Conservation (phyloP, 1,284 basidiomycete genomes). For the Acaromyces ingoldii region DNA sequence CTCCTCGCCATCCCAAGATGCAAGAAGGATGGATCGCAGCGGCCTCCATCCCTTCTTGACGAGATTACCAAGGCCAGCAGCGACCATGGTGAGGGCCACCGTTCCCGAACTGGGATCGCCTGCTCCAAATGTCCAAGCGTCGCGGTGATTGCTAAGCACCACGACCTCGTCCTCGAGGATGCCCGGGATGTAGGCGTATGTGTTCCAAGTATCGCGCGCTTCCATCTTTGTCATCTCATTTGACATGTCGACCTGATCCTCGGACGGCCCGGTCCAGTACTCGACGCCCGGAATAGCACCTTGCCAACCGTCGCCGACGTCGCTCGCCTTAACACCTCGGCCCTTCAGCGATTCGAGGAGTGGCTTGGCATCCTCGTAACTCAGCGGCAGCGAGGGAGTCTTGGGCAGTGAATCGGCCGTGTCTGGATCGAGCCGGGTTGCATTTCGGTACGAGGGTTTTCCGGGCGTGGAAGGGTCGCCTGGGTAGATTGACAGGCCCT, state of each 20-base stretch:
- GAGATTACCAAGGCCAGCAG: constrained; percentile 73
- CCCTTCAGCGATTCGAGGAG: constrained; percentile 53
- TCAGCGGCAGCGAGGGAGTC: constrained; percentile 70
- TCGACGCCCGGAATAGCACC: constrained; percentile 55
- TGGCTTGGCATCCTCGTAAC: constrained; percentile 56
- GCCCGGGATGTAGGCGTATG: constrained; percentile 83
- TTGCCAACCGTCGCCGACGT: constrained; percentile 57
- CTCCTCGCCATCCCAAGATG: constrained; percentile 91
- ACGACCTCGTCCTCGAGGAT: constrained; percentile 76
- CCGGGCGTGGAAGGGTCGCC: constrained; percentile 81
- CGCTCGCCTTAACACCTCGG: constrained; percentile 53
- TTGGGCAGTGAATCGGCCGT: constrained; percentile 68
- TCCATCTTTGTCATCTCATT: constrained; percentile 10
- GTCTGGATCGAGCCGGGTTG: constrained; percentile 58
- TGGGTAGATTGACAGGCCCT: constrained; percentile 74
- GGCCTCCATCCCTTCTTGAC: constrained; percentile 78
- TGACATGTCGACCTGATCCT: constrained; percentile 15
- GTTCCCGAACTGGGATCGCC: constrained; percentile 83
- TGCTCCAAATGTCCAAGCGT: constrained; percentile 56
- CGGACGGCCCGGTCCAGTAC: constrained; percentile 56
- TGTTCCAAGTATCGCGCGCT: constrained; percentile 60
- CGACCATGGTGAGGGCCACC: constrained; percentile 74
- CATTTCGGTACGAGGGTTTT: constrained; percentile 77
- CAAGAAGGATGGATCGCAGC: constrained; percentile 77
- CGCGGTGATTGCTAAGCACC: constrained; percentile 61